A percentile compares a stretch with the other conserved stretches of the same genome.
phyloP scores from a whole-genome alignment of 1,284 basidiomycete species.

The Apiotrichum laibachii region DNA sequence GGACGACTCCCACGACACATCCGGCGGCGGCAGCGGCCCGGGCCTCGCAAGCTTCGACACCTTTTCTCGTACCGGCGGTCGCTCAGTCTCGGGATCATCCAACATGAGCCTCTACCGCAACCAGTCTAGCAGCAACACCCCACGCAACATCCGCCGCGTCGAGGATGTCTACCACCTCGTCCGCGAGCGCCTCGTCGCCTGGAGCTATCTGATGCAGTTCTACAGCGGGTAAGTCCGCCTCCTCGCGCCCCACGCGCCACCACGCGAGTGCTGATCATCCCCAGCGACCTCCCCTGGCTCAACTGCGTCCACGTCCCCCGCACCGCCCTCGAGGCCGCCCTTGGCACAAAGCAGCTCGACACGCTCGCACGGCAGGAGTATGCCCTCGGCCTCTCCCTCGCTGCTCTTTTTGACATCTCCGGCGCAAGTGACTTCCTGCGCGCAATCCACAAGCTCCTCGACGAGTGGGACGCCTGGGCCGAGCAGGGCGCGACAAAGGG shows the following conservation, averaged over 20 bases:
- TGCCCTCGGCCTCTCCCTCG: slow-evolving; percentile 53
- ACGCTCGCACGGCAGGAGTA: slow-evolving; percentile 48
- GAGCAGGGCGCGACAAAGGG: slow-evolving; percentile 44
- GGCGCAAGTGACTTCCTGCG: slow-evolving; percentile 49
- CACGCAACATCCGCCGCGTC: slow-evolving; percentile 24
- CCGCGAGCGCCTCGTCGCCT: slow-evolving; percentile 39
- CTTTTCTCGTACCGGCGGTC: not conserved
- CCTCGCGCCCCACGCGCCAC: no score
- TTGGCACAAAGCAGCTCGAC: slow-evolving; percentile 44
- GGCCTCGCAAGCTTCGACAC: not conserved
- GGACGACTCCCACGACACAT: slow-evolving; percentile 21
- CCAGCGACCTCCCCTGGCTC: slow-evolving; percentile 47
- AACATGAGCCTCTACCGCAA: slow-evolving; percentile 16
- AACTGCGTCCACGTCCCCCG: slow-evolving; percentile 46
- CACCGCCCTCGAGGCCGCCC: slow-evolving; percentile 31
- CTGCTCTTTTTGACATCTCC: slow-evolving; percentile 51
- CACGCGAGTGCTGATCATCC: not conserved
- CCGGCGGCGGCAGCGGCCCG: not conserved
- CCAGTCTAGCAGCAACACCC: slow-evolving; percentile 3
- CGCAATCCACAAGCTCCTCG: slow-evolving; percentile 47
- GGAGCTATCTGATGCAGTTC: slow-evolving; percentile 49
- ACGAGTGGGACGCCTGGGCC: slow-evolving; percentile 53
- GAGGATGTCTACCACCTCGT: slow-evolving; percentile 44
- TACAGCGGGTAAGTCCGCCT: slow-evolving; percentile 41
- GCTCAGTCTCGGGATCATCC: slow-evolving; percentile 12